Base-by-base conservation (phyloP, 306 rosid species). In the Cicer pinnatifidum region DNA sequence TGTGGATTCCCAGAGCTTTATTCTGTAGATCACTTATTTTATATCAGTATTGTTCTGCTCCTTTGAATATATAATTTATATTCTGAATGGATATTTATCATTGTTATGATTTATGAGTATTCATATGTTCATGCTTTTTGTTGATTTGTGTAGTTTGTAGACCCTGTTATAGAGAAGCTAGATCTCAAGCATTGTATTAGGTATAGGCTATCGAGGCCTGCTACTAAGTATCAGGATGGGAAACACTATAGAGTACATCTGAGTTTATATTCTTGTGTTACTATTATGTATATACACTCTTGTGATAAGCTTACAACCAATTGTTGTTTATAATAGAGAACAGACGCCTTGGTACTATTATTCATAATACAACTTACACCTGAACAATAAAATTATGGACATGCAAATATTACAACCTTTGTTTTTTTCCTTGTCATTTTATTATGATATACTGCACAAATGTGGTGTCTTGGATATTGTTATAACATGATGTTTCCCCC, bases 121-220 rank as follows among this genome's bases (percentile, higher is more conserved):
- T 76, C 66, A 56, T 61, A n/a, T 72, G 23, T 33, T 70, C 67
- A 20, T 75, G 69, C 72, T 72, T 65, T 77, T 77, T 70, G 51
- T 81, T 79, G 56, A 47, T 75, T 66, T 59, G 56, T 76, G 81
- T 87, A 94, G 99, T 94, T 91, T 80, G 96, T 94, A 39, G 99
- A 94, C 77, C 97, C 99, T 59, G 97, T 94, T 37, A 56, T 91
- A 77, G 99, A 94, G 50, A 89, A 95, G 80, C 83, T 94, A 85
- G 95, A 94, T 68, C 80, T 93, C 78, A 94, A 94, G 83, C 87
- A 89, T 58, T 91, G 93, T 77, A 86, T 94, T 57, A 83, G 97
- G 47, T 87, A 82, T 67, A 87, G 89, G 89, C 86, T 94, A 53
- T 88, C 93, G 38, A 91, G 88, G 89, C 91, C 93, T 67, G 99